Conservation (phyloP, 1,284 basidiomycete species). For the Rhodotorula mucilaginosa region DNA sequence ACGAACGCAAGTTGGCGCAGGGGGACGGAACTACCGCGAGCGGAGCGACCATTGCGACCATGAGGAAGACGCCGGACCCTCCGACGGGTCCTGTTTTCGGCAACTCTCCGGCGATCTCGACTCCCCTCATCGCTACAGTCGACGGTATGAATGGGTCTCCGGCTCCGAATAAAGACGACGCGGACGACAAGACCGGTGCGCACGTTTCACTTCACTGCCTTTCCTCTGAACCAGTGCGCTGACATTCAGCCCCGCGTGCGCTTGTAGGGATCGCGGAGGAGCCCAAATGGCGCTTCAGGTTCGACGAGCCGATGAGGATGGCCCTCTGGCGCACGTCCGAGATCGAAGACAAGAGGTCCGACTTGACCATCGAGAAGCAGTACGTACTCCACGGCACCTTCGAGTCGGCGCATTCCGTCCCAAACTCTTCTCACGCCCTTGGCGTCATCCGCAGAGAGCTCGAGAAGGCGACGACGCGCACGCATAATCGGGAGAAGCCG, state of each 20-base stretch:
- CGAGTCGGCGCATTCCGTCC: too few species aligned
- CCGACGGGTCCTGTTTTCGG: conserved; percentile 14
- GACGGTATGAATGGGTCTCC: conserved; percentile 8
- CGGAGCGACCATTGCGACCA: conserved; percentile 1
- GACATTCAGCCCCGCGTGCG: too few species aligned
- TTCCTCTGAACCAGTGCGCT: background rate
- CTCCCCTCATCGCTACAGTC: too few species aligned
- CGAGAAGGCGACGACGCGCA: conserved; percentile 34
- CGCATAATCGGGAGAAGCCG: conserved; percentile 28
- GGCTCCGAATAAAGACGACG: conserved; percentile 22
- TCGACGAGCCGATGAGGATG: conserved; percentile 37
- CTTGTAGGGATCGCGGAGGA: conserved; percentile 12
- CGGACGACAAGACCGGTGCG: conserved; percentile 24
- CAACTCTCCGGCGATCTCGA: conserved; percentile 5
- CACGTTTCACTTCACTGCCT: background rate
- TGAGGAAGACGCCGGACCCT: conserved; percentile 13
- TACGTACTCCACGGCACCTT: conserved; percentile 11
- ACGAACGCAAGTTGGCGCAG: conserved; percentile 18
- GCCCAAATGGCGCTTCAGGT: conserved; percentile 41
- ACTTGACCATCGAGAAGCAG: conserved; percentile 42
- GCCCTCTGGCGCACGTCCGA: conserved; percentile 34
- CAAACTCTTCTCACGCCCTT: background rate
- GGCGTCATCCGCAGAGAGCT: conserved; percentile 16
- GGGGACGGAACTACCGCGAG: background rate
- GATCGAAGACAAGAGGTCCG: conserved; percentile 35